Evolutionary conservation across 2,329 filamentous ascomycete genomes (phyloP).

Genomic region (Calonectria pseudoreteaudii): DNA sequence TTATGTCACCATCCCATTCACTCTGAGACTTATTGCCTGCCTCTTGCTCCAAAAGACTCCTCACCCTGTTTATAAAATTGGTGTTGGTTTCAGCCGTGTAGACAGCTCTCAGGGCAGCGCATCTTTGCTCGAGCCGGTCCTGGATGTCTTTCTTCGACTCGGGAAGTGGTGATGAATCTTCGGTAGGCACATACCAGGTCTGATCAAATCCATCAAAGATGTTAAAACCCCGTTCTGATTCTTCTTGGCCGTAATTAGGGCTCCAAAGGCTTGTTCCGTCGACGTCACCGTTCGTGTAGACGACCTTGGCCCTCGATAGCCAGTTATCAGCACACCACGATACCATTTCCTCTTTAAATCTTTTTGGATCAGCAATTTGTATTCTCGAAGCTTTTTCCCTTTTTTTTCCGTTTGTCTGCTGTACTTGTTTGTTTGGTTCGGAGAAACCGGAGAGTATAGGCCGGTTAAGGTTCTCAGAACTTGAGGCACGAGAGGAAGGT

Average conservation of each 20-base stretch:
- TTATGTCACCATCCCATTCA: constrained; percentile 31
- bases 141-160: constrained; percentile 21
- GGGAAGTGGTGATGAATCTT: constrained; percentile 25
- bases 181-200: constrained; percentile 38
- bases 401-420: background rate
- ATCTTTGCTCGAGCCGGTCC: constrained; percentile 13
- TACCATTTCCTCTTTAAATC: constrained; percentile 36
- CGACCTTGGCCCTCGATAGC: constrained; percentile 32
- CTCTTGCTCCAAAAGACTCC: constrained; percentile 28
- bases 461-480: background rate
- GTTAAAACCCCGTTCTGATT: constrained; percentile 17
- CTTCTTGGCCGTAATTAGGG: constrained; percentile 22
- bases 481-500: background rate
- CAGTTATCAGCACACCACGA: constrained; percentile 32
- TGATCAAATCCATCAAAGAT: constrained; percentile 40
- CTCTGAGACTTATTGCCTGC: constrained; percentile 23
- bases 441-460: background rate
- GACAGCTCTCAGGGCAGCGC: constrained; percentile 9
- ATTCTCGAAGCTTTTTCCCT: background rate
- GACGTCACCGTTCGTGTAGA: constrained; percentile 30
- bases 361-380: background rate
- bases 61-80: background rate
- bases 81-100: background rate
- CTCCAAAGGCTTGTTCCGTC: constrained; percentile 38
- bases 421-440: constrained; percentile 7